Conservation (phyloP, 2,329 filamentous ascomycete genomes). For the Chrysosporium keratinophilum region DNA sequence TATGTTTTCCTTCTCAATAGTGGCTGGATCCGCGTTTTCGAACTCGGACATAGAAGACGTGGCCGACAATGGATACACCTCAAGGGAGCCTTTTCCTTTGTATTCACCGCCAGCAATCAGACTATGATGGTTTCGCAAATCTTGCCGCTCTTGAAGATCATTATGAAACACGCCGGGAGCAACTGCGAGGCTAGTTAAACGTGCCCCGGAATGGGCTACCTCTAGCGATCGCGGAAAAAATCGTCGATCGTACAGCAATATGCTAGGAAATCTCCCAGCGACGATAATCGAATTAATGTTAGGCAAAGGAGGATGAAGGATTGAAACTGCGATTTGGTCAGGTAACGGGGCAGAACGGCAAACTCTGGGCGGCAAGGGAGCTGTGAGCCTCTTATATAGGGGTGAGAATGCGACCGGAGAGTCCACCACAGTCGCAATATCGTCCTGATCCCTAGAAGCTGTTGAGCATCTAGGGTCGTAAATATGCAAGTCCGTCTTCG, state of each 20-base stretch:
- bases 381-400: constrained; percentile 22
- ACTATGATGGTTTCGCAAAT: constrained; percentile 49
- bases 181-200: constrained; percentile 61
- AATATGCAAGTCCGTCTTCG: constrained; percentile 68
- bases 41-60: background rate
- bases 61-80: constrained; percentile 53
- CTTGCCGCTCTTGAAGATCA: constrained; percentile 31
- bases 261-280: constrained; percentile 76
- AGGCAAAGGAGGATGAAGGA: constrained; percentile 61
- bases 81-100: constrained; percentile 79
- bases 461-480: constrained; percentile 55
- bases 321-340: constrained; percentile 70
- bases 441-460: background rate
- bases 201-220: constrained; percentile 73
- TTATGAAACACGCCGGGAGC: constrained; percentile 48
- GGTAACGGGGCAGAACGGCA: constrained; percentile 58
- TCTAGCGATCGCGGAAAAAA: constrained; percentile 68
- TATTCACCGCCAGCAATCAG: constrained; percentile 81
- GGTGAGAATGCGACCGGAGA: background rate
- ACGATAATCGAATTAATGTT: constrained; percentile 73
- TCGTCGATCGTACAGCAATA: constrained; percentile 79
- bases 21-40: background rate
- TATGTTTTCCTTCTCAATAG: constrained; percentile 15
- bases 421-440: background rate
- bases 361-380: constrained; percentile 21